Conservation (phyloP, 106 monocot species). For the Acorus gramineus region DNA sequence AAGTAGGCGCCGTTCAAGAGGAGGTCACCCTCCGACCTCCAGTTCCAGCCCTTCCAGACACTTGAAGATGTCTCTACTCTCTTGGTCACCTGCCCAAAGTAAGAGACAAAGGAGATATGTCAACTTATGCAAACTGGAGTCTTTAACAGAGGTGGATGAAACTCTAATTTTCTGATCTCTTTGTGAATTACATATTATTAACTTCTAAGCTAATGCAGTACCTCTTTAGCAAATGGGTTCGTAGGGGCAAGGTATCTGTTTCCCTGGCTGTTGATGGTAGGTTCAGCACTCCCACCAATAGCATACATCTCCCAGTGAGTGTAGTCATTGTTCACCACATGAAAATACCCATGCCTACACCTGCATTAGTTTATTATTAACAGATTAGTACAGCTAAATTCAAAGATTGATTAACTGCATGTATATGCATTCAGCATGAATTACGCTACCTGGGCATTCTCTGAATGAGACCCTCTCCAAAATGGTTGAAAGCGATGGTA, state of each 20-base stretch:
- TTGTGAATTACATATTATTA: no score
- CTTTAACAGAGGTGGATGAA: no score
- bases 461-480: constrained; percentile 2
- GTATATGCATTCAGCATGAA: no score
- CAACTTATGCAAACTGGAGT: no score
- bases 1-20: constrained; percentile 20
- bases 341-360: constrained; percentile 33
- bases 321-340: constrained; percentile 33
- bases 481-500: constrained; percentile 14
- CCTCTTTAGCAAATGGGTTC: constrained; percentile 30
- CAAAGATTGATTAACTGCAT: no score
- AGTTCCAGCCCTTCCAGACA: constrained; percentile 11
- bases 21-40: constrained; percentile 9
- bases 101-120: no score
- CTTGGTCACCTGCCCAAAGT: constrained; percentile 16
- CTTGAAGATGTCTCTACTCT: constrained; percentile 7
- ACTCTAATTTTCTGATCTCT: no score
- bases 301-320: constrained; percentile 40
- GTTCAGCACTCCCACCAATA: constrained; percentile 25
- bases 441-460: constrained; percentile 10
- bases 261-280: constrained; percentile 36
- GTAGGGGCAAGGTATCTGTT: constrained; percentile 22
- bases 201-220: background rate
- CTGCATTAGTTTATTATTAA: background rate
- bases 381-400: no score